Evolutionary conservation across 257 asterid species (phyloP).

Genomic region (Solanum neorickii): DNA sequence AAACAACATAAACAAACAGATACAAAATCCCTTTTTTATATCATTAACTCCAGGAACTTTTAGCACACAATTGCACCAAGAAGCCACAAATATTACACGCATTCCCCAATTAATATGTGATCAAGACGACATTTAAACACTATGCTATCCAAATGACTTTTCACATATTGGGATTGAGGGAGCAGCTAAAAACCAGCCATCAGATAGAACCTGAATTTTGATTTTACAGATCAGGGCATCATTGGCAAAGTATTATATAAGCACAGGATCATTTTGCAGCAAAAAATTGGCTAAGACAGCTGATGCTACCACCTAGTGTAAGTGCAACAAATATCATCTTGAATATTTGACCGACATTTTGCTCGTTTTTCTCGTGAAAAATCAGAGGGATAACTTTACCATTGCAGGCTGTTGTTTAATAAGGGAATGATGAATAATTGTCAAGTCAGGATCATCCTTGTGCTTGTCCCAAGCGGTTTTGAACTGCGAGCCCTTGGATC

Average conservation of each 20-base stretch:
- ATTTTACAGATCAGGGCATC: not conserved
- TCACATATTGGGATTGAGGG: not conserved
- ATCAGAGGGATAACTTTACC: slow-evolving; percentile 8
- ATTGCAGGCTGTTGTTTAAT: slow-evolving; percentile 9
- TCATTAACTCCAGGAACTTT: not conserved
- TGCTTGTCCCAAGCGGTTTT: slow-evolving; percentile 60
- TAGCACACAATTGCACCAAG: not conserved
- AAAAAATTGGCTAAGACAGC: not conserved
- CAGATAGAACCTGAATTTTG: not conserved
- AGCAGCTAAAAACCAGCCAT: not conserved
- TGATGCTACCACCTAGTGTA: not conserved
- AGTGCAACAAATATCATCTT: not conserved
- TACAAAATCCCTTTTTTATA: not conserved
- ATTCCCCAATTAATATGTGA: not conserved
- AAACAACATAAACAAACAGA: not conserved
- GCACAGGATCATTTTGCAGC: not conserved
- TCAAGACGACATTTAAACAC: not conserved
- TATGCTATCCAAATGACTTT: not conserved
- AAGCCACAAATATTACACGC: not conserved
- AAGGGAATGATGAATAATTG: slow-evolving; percentile 23
- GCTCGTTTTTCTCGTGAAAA: not conserved
- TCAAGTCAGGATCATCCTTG: slow-evolving; percentile 65
- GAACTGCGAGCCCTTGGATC: slow-evolving; percentile 54
- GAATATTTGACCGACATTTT: not conserved
- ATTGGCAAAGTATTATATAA: not conserved